Evolutionary conservation across 257 asterid genomes (phyloP), one percentile per base, ranked within the genome.

Genomic region (Scutellaria galericulata): DNA sequence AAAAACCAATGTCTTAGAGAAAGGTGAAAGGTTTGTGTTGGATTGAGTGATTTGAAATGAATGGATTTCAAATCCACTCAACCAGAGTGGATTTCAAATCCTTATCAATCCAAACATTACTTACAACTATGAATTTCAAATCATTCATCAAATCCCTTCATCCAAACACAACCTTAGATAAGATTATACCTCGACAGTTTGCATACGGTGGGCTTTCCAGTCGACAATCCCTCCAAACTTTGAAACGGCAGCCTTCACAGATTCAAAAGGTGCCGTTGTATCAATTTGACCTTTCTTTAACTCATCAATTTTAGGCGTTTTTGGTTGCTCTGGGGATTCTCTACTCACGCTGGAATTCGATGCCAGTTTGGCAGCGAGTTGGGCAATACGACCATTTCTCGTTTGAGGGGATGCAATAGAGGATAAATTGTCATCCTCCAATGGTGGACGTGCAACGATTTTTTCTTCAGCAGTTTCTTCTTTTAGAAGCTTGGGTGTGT

Each of bases 221-320:
- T 95, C 99, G 37, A 95, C 96, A 53, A 95, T 95, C 41, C 98
- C 99, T 11, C 99, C 99, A 52, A 95, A 95, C 86, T 86, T 95
- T 0, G 97, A 95, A 72, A 95, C 99, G 57, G 99, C 99, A 51
- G 93, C 94, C 83, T 92, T 95, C 52, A 95, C 99, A 9, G 99
- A 95, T 80, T 92, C 96, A 68, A 95, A 78, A 45, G 99, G 99
- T 1, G 96, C 83, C 27, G 98, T 81, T 13, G 99, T 95, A 83
- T 90, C 99, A 9, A 95, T 81, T 18, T 88, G 90, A 74, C 78
- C 83, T 73, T 83, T 83, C 52, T 65, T 74, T 11, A 78, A 47
- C 42, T 63, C 82, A 6, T 46, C 50, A 69, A 68, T 79, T 44
- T 65, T 77, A 42, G 80, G 53, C 35, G 40, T 48, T 71, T 78